A percentile compares a stretch with the other conserved stretches of the same genome.
Conservation (phyloP, 2,329 filamentous ascomycete genomes). For the Aspergillus sp. region DNA sequence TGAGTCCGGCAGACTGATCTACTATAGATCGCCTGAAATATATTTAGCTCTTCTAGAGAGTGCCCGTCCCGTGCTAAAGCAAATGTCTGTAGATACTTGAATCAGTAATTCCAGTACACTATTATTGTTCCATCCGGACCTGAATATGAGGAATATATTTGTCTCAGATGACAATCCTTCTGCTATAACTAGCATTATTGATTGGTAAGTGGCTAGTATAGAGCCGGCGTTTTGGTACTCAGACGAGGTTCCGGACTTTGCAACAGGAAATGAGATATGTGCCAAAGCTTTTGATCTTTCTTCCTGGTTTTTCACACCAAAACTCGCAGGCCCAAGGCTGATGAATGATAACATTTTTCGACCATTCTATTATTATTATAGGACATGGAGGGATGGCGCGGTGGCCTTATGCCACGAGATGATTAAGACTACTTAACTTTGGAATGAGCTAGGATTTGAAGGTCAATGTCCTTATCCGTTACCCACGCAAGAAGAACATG, state of each 20-base stretch:
- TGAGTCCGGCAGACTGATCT: no score
- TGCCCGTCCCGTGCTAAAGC: no score
- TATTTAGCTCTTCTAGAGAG: no score
- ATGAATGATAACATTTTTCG: slow-evolving; percentile 39
- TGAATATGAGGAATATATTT: no score
- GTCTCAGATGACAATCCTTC: no score
- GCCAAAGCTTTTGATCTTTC: slow-evolving; percentile 34
- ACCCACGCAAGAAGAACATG: slow-evolving; percentile 26
- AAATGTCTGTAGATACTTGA: no score
- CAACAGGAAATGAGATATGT: slow-evolving; percentile 31
- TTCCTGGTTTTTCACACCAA: slow-evolving; percentile 31
- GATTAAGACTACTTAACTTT: slow-evolving; percentile 37
- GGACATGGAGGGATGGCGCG: slow-evolving; percentile 43
- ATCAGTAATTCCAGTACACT: no score
- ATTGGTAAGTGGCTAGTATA: no score
- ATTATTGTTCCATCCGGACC: no score
- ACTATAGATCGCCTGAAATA: no score
- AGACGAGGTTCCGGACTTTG: slow-evolving; percentile 45
- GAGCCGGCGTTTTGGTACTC: no score
- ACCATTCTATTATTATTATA: slow-evolving; percentile 42
- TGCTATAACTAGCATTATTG: no score
- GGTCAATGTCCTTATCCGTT: slow-evolving; percentile 29
- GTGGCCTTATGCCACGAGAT: slow-evolving; percentile 42
- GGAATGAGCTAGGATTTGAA: slow-evolving; percentile 40
- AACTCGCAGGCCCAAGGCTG: slow-evolving; percentile 29